Conservation (phyloP, 805 yeast genomes). For the Metschnikowia picachoensis region DNA sequence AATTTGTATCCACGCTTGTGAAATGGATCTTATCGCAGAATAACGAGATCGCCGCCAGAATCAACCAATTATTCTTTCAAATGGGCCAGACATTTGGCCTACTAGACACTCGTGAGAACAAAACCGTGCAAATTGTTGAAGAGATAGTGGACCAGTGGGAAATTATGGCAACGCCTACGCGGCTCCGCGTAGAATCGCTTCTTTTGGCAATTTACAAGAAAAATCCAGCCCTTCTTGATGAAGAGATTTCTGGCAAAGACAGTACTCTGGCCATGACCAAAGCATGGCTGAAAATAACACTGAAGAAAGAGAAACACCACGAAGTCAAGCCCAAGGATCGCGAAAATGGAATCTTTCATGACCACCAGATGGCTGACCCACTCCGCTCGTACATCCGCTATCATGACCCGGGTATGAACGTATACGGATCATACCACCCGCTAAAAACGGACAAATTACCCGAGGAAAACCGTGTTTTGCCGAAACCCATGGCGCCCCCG, state of each 20-base stretch:
- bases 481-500: constrained; percentile 21
- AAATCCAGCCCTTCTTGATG: constrained; percentile 35
- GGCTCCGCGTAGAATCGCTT: constrained; percentile 37
- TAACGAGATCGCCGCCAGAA: constrained; percentile 27
- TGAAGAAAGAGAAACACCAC: constrained; percentile 21
- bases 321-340: constrained; percentile 27
- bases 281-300: constrained; percentile 27
- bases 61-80: constrained; percentile 27
- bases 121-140: not conserved
- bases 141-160: constrained; percentile 39
- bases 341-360: constrained; percentile 30
- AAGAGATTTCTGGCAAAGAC: constrained; percentile 31
- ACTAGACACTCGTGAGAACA: constrained; percentile 22
- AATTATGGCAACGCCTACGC: constrained; percentile 29
- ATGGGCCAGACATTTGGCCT: constrained; percentile 32
- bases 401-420: constrained; percentile 23
- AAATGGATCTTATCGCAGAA: constrained; percentile 38
- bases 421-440: constrained; percentile 30
- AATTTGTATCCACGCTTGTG: constrained; percentile 43
- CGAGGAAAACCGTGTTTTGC: constrained; percentile 4
- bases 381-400: constrained; percentile 27
- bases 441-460: constrained; percentile 15
- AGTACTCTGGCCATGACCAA: constrained; percentile 22
- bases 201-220: constrained; percentile 25
- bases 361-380: constrained; percentile 30